Evolutionary conservation across 306 rosid genomes (phyloP), one percentile per base, ranked within the genome.

Genomic region (Trifolium repens): DNA sequence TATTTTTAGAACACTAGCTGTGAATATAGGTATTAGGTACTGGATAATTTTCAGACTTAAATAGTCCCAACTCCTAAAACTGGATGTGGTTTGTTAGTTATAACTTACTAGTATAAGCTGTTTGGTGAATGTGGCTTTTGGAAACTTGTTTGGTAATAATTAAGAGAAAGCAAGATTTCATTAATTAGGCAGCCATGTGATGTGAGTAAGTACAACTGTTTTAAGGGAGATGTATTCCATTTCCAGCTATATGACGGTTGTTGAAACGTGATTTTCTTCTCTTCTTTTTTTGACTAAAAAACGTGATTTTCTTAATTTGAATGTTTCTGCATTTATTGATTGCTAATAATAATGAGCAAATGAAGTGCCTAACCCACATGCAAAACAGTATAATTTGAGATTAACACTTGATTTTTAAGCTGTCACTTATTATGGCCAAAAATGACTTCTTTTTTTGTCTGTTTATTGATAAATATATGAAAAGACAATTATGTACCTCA

Each of bases 311-410:
- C 42, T 27, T 16, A 46, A n/a, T n/a, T 16, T 35, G 49, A 14
- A 17, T 67, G 58, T 62, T 27, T 55, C 7, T 9, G 71, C 76
- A 59, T 80, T 68, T 67, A 34, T 57, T 3, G 79, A 55, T 57
- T n/a, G 15, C 73, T 69, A 54, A 26, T 39, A 8, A 8, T 62
- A 63, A 54, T 52, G 73, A 40, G 74, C 50, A 32, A 30, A 67
- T 58, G 44, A 34, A 24, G 34, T 72, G 17, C 5, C 10, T 54
- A 10, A 14, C 7, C 7, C 40, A 76, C 74, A 67, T 49, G 77
- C 78, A 49, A 71, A 63, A 63, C 40, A 52, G 12, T 24, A 24
- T 17, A 40, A 4, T 34, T 46, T 46, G 40, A 10, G 19, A 69
- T 34, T n/a, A 11, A 55, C 63, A 66, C 19, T 52, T 64, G n/a